Conservation (phyloP, 768 basidiomycete species). For the Trametes cubensis region DNA sequence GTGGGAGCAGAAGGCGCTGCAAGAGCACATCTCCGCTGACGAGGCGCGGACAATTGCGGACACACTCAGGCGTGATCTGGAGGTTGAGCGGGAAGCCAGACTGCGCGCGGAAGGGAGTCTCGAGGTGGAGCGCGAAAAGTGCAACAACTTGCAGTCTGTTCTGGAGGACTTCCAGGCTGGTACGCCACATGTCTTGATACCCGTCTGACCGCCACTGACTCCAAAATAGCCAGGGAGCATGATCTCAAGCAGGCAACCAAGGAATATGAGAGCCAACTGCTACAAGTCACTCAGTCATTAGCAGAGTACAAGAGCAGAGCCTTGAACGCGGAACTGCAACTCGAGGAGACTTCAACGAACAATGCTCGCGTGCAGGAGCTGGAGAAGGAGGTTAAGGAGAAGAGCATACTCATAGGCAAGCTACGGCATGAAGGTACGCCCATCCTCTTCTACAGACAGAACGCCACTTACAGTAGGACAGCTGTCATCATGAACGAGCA, state of each 20-base stretch:
- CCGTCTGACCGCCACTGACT: constrained; percentile 11
- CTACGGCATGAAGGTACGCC: constrained; percentile 87
- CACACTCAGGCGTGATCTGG: constrained; percentile 62
- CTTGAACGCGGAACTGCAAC: constrained; percentile 80
- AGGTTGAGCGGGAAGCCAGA: constrained; percentile 62
- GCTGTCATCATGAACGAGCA: constrained; percentile 98
- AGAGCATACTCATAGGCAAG: constrained; percentile 92
- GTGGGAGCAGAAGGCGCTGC: constrained; percentile 61
- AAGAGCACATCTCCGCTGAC: constrained; percentile 74
- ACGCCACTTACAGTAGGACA: constrained; percentile 35
- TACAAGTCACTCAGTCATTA: constrained; percentile 68
- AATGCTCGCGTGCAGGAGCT: constrained; percentile 69
- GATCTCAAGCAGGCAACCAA: constrained; percentile 85
- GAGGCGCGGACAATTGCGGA: constrained; percentile 64
- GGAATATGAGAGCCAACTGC: constrained; percentile 78
- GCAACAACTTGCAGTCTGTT: constrained; percentile 86
- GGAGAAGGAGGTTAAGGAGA: constrained; percentile 93
- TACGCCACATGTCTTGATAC: constrained; percentile 33
- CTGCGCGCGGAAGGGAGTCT: constrained; percentile 59
- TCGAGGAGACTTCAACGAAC: constrained; percentile 74
- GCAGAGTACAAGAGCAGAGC: constrained; percentile 93
- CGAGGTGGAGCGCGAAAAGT: constrained; percentile 71
- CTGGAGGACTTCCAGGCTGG: constrained; percentile 94
- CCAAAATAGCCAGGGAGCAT: constrained; percentile 75
- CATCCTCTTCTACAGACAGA: not conserved